Base-by-base conservation (phyloP, 257 asterid genomes). In the Euphrasia confusa region DNA sequence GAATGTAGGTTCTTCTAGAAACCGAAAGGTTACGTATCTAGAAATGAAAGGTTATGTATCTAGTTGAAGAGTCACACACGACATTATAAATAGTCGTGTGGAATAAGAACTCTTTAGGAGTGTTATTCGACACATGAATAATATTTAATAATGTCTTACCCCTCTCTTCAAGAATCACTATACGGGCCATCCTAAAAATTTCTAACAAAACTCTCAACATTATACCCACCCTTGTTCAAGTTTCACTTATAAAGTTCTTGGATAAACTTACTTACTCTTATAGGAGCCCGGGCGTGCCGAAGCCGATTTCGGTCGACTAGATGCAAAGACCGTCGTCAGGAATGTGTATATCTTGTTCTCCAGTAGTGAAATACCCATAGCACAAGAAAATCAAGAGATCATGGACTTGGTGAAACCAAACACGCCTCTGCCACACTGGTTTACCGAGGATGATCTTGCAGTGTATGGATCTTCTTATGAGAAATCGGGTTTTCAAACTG, bases 301-400 rank as follows among this genome's bases (percentile, higher is more conserved):
- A 73, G 86, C 93, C 58, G 93, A 88, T 75, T 88, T 88, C 70
- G 86, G 80, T 10, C 88, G 90, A 2, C 40, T 85, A 61, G 90
- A 85, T 67, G 79, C 90, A 40, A 83, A 78, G 72, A 88, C 87
- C 0, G 88, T 88, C 9, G 85, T 88, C 5, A 77, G 81, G 69
- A 85, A 85, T n/a, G 77, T 88, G 32, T 88, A 85, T 65, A 85
- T 80, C 39, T 69, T 88, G 60, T 88, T 88, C 75, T 88, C 95
- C 59, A 74, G 61, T 32, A 72, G 71, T 67, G 95, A 88, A 61
- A 64, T 88, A 53, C 93, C 95, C 26, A 74, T 80, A 30, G 95
- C 90, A 17, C 39, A 48, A 13, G 86, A 83, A 75, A 69, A 81
- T 24, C 81, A 85, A 68, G 95, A 85, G 77, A 74, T 85, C 72